phyloP scores from a whole-genome alignment of 495 filamentous ascomycete species.

The Penicillium daleae region DNA sequence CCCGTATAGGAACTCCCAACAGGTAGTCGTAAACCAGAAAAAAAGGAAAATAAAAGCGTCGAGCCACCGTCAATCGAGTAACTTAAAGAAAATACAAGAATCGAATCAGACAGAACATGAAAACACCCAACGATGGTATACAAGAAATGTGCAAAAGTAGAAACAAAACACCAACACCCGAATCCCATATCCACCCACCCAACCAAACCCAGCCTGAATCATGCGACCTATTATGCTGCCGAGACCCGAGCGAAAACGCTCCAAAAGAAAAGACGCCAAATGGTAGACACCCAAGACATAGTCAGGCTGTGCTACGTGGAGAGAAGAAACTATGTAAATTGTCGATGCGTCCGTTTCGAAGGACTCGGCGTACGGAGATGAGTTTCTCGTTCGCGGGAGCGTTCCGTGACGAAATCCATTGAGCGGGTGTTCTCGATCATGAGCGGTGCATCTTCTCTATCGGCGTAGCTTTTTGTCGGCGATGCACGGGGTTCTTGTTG shows the following conservation, averaged over 20 bases:
- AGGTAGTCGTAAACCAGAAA: background rate
- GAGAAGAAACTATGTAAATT: conserved; percentile 23
- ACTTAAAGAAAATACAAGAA: conserved; percentile 16
- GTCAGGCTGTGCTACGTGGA: background rate
- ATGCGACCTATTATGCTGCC: background rate
- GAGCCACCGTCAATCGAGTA: background rate
- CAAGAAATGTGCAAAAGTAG: conserved; percentile 1
- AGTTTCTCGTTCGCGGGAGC: conserved; percentile 40
- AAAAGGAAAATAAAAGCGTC: background rate
- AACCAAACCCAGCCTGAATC: background rate
- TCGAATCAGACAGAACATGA: conserved; percentile 2
- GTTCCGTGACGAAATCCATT: conserved; percentile 40
- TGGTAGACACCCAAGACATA: background rate
- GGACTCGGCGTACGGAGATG: conserved; percentile 47
- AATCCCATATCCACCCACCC: background rate
- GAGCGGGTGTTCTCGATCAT: conserved; percentile 40
- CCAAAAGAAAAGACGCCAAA: conserved; percentile 25
- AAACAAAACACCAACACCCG: conserved; percentile 12
- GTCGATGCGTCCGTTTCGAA: conserved; percentile 35
- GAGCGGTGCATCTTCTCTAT: conserved; percentile 37
- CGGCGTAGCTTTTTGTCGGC: conserved; percentile 16
- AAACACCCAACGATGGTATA: conserved; percentile 6
- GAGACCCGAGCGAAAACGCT: background rate
- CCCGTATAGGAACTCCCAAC: background rate
- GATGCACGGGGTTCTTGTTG: conserved; percentile 26